These are phyloP conservation scores for Cercis canadensis DNA, from an alignment of 306 rosid genomes.

Conservation along the genomic window DNA sequence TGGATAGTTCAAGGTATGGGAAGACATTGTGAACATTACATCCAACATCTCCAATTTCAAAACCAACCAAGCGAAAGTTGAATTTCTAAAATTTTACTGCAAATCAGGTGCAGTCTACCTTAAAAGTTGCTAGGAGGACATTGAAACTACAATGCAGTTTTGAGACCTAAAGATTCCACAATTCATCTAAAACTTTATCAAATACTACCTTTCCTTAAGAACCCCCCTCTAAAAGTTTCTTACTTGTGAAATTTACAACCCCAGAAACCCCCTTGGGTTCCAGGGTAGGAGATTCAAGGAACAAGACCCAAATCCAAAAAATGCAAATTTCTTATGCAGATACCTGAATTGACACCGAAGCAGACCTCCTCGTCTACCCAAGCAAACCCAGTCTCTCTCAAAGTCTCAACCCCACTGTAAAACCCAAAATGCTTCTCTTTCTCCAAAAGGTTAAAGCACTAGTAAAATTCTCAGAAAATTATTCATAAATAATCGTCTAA, in stretches of 20 bases:
- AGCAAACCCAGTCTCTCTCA: slow-evolving; percentile 9
- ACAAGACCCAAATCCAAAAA: slow-evolving; percentile 44
- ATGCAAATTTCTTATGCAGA: slow-evolving; percentile 20
- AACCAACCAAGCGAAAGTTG: slow-evolving; percentile 8
- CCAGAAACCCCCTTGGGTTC: slow-evolving; percentile 37
- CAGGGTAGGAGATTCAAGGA: slow-evolving; percentile 29
- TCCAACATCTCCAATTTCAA: slow-evolving; percentile 44
- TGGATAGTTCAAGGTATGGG: slow-evolving; percentile 45
- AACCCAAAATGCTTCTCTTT: slow-evolving; percentile 3
- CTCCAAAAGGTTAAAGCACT: not conserved
- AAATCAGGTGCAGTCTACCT: not conserved
- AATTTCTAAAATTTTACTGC: not conserved
- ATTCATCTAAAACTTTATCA: not conserved
- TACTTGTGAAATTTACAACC: slow-evolving; percentile 24
- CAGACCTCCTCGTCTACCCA: slow-evolving; percentile 5
- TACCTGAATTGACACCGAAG: slow-evolving; percentile 22
- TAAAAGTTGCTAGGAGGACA: slow-evolving; percentile 3
- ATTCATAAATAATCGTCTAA: no score
- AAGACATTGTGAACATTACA: slow-evolving; percentile 52
- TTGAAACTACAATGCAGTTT: slow-evolving; percentile 3
- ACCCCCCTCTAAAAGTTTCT: slow-evolving; percentile 23
- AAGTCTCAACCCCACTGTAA: not conserved
- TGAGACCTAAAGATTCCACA: not conserved
- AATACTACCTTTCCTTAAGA: not conserved
- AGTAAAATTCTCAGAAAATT: not conserved